Evolutionary conservation across 352 stramenopile species (phyloP), one percentile per base, ranked within the genome.

Genomic region (Phytophthora meadii): DNA sequence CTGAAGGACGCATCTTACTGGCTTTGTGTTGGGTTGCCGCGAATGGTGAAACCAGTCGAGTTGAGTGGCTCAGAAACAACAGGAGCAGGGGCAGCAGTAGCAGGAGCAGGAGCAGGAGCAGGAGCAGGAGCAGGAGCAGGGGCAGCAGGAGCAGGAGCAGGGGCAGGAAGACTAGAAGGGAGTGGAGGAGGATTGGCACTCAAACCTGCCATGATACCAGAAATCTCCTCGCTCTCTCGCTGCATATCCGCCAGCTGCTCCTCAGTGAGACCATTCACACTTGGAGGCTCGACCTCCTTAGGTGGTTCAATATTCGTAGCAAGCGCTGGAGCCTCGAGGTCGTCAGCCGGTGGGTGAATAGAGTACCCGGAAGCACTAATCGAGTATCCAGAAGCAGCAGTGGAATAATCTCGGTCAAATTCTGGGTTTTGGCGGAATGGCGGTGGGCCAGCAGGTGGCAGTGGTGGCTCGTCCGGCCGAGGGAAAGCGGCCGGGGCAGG

Each of bases 391-490:
- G 63, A 66, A 36, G 57, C 64, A 25, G 4, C 40, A 15, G 53
- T 32, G 25, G 59, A 54, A 40, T 59, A 74, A 1, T 63, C 56
- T 9, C 60, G 65, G 37, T 68, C 65, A 27, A 71, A 49, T 64
- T 77, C 69, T 40, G 69, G 69, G 25, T 77, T 77, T 62, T 77
- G 69, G 46, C 60, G 37, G 46, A 74, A 71, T 28, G 65, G 69
- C 5, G 65, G 69, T 19, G 69, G 54, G 3, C 65, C 61, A 58
- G 40, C 54, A 60, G 60, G 59, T n/a, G 65, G 69, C 22, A 70
- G 50, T 24, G 61, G 64, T 0, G 69, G 69, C 47, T 77, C 64
- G 9, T 68, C 65, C 15, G 34, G 39, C 8, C 15, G 47, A 61
- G 51, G 40, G 7, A 48, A 22, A 27, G 45, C 46, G 3, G 8